Evolutionary conservation across 2,329 filamentous ascomycete genomes (phyloP), one percentile per base, ranked within the genome.

Genomic region (Zasmidium angulare): DNA sequence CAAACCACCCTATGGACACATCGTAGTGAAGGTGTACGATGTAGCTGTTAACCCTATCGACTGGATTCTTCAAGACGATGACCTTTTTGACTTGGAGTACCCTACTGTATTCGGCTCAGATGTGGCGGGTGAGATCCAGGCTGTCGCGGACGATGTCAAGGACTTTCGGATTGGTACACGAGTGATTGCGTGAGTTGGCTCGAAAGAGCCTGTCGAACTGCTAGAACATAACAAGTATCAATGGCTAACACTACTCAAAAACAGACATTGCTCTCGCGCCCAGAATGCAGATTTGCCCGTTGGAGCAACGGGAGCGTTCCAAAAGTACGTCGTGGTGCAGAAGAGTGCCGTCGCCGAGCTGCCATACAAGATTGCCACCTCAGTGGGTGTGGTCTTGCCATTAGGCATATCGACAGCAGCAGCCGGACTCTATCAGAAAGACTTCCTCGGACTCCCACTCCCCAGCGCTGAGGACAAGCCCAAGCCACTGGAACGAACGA

Each of bases 101-200:
- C 75, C 75, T 1, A 66, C 65, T 12, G 69, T 77, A 31, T 64
- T 77, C 31, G 80, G 79, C 11, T 67, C 63, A 10, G 79, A 81
- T 62, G 70, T 79, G 14, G 77, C 79, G 1, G 79, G 79, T 12
- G 75, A 79, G 63, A 73, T 82, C 2, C 65, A 77, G 22, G 77
- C 80, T 61, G 71, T 82, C 6, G 81, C 80, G 2, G 69, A 75
- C n/a, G 71, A 70, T 7, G 79, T 82, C 3, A 75, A 74, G 6
- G 73, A 78, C 10, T 76, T 80, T 63, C 71, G 76, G 55, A 72
- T 75, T 20, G 79, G 79, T 1, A 75, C 80, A 59, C 75, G 79
- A 23, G 79, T 82, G 3, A 68, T 78, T 24, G 79, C 68, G 70
- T 72, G 61, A 31, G 70, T 62, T n/a, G n/a, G n/a, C n/a, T n/a